Percentiles rank a stretch among this genome's conserved stretches.
Evolutionary conservation across 306 rosid genomes (phyloP).

Genomic region (Pterocarpus macrocarpus): DNA sequence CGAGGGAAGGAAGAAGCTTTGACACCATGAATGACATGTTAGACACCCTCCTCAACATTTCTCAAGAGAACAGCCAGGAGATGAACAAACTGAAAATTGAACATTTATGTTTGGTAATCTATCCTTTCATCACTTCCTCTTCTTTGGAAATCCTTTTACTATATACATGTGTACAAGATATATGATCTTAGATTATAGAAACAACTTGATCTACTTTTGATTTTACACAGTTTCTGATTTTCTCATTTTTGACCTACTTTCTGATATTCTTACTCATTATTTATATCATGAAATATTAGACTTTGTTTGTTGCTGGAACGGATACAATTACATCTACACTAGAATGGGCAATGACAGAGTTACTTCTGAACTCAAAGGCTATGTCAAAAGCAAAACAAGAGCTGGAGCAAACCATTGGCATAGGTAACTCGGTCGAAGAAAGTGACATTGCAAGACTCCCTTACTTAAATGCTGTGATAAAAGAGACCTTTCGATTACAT

Average conservation of each 20-base stretch:
- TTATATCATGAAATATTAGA: neutral
- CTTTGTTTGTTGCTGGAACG: neutral
- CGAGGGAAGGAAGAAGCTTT: neutral
- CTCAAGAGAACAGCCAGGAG: neutral
- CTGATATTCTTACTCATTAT: too few species aligned
- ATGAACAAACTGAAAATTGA: neutral
- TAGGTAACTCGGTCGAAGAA: neutral
- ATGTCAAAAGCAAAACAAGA: neutral
- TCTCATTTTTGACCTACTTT: too few species aligned
- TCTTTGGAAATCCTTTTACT: too few species aligned
- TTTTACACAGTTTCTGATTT: too few species aligned
- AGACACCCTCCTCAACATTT: neutral
- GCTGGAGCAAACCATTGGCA: neutral
- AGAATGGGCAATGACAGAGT: conserved; percentile 2
- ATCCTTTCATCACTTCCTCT: too few species aligned
- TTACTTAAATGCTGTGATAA: neutral
- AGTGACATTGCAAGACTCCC: neutral
- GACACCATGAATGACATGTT: neutral
- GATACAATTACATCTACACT: neutral
- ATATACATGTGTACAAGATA: too few species aligned
- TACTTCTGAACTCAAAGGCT: neutral
- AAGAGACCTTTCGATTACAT: neutral
- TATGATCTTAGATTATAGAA: too few species aligned
- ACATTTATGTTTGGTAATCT: neutral
- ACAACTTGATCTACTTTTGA: too few species aligned